Evolutionary conservation across 2,329 filamentous ascomycete species (phyloP).

Genomic region (Colletotrichum sp.): DNA sequence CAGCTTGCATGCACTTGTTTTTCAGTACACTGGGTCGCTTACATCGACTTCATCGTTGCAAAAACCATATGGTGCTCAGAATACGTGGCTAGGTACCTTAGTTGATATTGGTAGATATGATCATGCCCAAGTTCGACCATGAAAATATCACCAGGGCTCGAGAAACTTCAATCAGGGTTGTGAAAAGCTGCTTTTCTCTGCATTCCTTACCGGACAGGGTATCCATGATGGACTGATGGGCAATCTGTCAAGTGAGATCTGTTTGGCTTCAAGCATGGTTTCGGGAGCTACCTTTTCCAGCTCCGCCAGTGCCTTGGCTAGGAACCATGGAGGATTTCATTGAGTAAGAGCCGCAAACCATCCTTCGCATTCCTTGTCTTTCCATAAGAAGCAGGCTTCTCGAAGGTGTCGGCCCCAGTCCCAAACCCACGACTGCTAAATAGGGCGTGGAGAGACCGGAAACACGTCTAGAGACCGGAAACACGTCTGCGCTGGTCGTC

Average conservation of each 20-base stretch:
- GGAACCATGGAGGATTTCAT: not conserved
- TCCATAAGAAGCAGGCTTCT: slow-evolving; percentile 13
- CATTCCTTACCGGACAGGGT: not conserved
- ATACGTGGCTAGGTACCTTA: too few relatives aligned
- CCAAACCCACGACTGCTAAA: not conserved
- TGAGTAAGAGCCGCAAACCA: not conserved
- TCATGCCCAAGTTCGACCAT: not conserved
- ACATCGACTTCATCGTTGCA: not conserved
- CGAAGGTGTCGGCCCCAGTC: not conserved
- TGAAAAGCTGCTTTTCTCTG: not conserved
- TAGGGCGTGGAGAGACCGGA: not conserved
- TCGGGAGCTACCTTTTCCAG: not conserved
- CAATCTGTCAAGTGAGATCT: not conserved
- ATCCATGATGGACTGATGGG: not conserved
- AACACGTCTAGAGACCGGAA: not conserved
- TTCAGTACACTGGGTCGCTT: not conserved
- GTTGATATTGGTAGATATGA: not conserved
- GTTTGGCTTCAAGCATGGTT: not conserved
- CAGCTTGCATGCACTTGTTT: not conserved
- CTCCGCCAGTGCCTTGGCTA: not conserved
- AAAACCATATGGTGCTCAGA: not conserved
- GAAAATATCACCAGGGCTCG: not conserved
- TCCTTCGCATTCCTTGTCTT: not conserved
- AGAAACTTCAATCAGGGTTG: not conserved
- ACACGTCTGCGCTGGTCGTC: not conserved